A percentile compares a stretch with the other conserved stretches of the same genome.
Conservation (phyloP, 192 early-diverging fungal genomes). For the Rhizoclosmatium sp. region DNA sequence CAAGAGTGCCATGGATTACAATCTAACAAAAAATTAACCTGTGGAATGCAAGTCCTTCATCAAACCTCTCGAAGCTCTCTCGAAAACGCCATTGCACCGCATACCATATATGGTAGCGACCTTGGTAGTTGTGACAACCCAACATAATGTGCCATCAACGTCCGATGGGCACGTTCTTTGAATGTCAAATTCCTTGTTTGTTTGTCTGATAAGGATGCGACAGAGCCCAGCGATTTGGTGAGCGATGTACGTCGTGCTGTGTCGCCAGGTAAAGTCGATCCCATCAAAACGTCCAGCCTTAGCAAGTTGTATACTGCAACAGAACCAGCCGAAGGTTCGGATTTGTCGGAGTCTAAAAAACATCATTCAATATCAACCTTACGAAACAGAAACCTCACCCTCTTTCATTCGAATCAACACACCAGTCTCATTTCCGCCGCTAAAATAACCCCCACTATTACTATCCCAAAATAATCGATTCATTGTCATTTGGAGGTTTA, state of each 20-base stretch:
- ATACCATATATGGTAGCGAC: constrained; percentile 38
- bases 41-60: constrained; percentile 63
- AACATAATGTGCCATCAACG: constrained; percentile 46
- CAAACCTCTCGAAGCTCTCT: background rate
- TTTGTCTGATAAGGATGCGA: constrained; percentile 38
- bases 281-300: constrained; percentile 51
- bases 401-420: constrained; percentile 65
- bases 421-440: constrained; percentile 45
- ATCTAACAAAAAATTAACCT: constrained; percentile 64
- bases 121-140: constrained; percentile 39
- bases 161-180: background rate
- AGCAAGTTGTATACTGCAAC: constrained; percentile 61
- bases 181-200: constrained; percentile 27
- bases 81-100: background rate
- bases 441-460: constrained; percentile 58
- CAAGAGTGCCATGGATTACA: background rate
- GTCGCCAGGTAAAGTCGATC: constrained; percentile 1
- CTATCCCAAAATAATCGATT: constrained; percentile 65
- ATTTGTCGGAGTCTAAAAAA: constrained; percentile 57
- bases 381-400: constrained; percentile 50
- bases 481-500: constrained; percentile 61
- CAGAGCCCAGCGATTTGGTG: constrained; percentile 47
- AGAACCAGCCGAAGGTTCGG: constrained; percentile 66
- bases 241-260: constrained; percentile 46
- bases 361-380: constrained; percentile 32